phyloP scores from a whole-genome alignment of 2,329 filamentous ascomycete species.

The Neonectria sp. region DNA sequence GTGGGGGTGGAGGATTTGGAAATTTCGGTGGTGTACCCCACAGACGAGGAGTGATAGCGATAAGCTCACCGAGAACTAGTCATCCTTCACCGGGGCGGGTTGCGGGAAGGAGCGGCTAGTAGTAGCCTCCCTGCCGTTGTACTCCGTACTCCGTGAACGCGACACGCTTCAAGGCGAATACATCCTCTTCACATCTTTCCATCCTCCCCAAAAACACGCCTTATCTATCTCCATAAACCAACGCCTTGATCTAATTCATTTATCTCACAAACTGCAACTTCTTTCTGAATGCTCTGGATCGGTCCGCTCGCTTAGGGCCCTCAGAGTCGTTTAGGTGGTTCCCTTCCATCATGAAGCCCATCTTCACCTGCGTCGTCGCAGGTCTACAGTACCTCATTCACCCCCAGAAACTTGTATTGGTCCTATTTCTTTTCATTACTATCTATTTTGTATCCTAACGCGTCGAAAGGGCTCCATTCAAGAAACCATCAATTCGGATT shows the following conservation, averaged over 20 bases:
- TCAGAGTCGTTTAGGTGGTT: neutral
- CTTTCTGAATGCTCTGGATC: neutral
- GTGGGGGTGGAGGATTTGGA: constrained; percentile 42
- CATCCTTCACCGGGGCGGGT: constrained; percentile 40
- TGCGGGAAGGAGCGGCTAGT: constrained; percentile 13
- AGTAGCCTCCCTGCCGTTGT: constrained; percentile 10
- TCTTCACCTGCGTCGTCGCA: constrained; percentile 56
- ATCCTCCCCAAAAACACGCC: neutral
- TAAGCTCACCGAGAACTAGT: constrained; percentile 39
- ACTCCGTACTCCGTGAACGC: constrained; percentile 5
- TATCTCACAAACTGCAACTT: neutral
- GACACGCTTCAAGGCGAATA: neutral
- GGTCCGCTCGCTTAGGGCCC: neutral
- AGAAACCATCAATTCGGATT: constrained; percentile 58
- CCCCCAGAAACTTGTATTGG: constrained; percentile 54
- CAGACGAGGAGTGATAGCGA: constrained; percentile 28
- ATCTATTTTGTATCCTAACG: constrained; percentile 7
- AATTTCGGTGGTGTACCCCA: constrained; percentile 46
- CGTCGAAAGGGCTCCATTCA: constrained; percentile 56
- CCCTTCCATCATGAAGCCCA: constrained; percentile 45
- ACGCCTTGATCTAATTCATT: neutral
- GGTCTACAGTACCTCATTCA: constrained; percentile 58
- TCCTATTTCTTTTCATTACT: neutral
- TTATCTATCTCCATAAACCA: neutral
- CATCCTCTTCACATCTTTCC: neutral